These are phyloP conservation scores for Litchi chinensis DNA, from an alignment of 345 rosid genomes.

Conservation along the genomic window DNA sequence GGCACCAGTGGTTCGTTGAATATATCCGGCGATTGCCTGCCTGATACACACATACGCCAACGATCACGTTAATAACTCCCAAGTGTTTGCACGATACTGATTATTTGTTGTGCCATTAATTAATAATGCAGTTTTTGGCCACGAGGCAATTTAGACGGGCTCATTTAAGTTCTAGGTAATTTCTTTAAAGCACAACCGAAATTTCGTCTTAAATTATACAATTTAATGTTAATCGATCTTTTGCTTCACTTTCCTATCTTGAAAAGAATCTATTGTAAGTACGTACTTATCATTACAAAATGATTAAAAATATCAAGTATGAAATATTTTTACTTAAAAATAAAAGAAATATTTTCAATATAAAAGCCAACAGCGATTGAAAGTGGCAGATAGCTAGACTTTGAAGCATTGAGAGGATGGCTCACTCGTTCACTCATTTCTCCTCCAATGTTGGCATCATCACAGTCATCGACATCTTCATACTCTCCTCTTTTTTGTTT, in stretches of 20 bases:
- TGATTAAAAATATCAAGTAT: neutral
- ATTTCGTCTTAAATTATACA: too few relatives aligned
- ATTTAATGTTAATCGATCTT: too few relatives aligned
- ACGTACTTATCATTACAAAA: neutral
- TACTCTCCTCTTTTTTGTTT: slow-evolving; percentile 21
- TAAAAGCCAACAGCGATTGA: neutral
- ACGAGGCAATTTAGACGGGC: too few relatives aligned
- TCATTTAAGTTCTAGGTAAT: too few relatives aligned
- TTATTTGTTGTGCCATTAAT: too few relatives aligned
- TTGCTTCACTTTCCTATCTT: too few relatives aligned
- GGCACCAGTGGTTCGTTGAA: neutral
- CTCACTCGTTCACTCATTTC: neutral
- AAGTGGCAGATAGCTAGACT: neutral
- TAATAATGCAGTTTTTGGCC: too few relatives aligned
- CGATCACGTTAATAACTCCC: neutral
- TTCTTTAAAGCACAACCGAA: too few relatives aligned
- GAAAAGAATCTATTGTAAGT: neutral
- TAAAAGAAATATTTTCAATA: neutral
- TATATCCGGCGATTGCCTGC: neutral
- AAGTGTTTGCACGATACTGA: neutral
- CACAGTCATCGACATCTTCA: slow-evolving; percentile 18
- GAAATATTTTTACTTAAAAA: too few relatives aligned
- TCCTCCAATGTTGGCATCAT: neutral
- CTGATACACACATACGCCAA: neutral
- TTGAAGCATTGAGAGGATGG: slow-evolving; percentile 12